A percentile compares a stretch with the other conserved stretches of the same genome.
phyloP scores from a whole-genome alignment of 2,329 filamentous ascomycete genomes.

The Aspergillus pseudotamarii region DNA sequence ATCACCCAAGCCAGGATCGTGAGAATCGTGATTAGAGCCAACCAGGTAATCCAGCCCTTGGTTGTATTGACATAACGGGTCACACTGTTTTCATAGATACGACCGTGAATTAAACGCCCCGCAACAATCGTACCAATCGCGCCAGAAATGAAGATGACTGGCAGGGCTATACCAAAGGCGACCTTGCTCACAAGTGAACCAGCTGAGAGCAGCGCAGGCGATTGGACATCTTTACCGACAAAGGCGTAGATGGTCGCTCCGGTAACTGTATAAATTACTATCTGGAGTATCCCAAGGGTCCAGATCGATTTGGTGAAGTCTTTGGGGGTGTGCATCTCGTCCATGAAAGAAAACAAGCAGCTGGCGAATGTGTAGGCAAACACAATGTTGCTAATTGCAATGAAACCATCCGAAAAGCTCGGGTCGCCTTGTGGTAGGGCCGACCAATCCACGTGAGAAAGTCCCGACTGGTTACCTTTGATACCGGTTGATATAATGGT shows the following conservation, averaged over 20 bases:
- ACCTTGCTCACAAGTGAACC: conserved; percentile 14
- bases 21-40: background rate
- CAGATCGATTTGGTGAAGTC: conserved; percentile 8
- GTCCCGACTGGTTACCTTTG: background rate
- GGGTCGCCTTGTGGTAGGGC: conserved; percentile 3
- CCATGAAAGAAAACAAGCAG: conserved; percentile 4
- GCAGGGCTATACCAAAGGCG: background rate
- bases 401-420: conserved; percentile 29
- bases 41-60: conserved; percentile 1
- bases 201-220: conserved; percentile 34
- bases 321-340: conserved; percentile 7
- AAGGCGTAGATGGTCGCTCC: conserved; percentile 27
- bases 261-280: conserved; percentile 4
- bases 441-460: conserved; percentile 12
- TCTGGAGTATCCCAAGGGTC: conserved; percentile 5
- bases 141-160: background rate
- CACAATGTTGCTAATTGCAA: conserved; percentile 30
- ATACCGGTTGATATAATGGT: background rate
- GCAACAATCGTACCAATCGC: background rate
- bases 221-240: conserved; percentile 27
- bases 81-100: background rate
- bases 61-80: background rate
- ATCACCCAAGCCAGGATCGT: background rate
- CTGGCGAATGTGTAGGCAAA: conserved; percentile 43
- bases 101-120: background rate